phyloP scores from a whole-genome alignment of 2,329 filamentous ascomycete genomes.

The Colletotrichum zoysiae region DNA sequence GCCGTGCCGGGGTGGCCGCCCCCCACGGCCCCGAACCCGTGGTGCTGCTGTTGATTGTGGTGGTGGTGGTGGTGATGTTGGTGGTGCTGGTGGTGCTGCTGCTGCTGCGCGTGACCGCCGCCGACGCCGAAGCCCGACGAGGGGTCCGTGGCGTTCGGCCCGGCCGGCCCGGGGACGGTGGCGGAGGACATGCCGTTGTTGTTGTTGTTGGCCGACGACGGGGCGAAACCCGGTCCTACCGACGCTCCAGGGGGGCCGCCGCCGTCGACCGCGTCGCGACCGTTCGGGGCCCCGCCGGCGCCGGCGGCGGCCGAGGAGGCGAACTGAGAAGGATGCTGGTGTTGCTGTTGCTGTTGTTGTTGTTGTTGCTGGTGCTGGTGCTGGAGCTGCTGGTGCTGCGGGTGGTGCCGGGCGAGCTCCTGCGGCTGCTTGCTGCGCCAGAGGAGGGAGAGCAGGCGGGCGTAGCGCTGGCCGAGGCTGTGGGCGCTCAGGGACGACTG shows the following conservation, averaged over 20 bases:
- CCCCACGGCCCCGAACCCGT: constrained; percentile 48
- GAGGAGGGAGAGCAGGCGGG: constrained; percentile 69
- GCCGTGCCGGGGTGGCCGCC: constrained; percentile 48
- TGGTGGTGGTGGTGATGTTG: not conserved
- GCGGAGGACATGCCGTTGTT: not conserved
- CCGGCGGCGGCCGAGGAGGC: not conserved
- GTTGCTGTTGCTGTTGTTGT: not conserved
- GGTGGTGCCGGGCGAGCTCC: constrained; percentile 43
- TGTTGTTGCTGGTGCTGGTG: not conserved
- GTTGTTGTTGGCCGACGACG: not conserved
- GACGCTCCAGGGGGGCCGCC: too few species aligned
- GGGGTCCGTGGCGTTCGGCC: not conserved
- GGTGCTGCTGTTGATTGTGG: not conserved
- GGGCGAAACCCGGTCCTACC: not conserved
- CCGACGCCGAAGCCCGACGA: not conserved
- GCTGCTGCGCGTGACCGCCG: not conserved
- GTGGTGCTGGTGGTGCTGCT: too few species aligned
- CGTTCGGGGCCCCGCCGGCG: not conserved
- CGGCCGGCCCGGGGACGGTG: not conserved
- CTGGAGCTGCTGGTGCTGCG: not conserved
- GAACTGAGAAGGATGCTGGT: not conserved
- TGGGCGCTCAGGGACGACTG: constrained; percentile 69
- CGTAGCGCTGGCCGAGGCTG: constrained; percentile 72
- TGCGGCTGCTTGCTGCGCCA: constrained; percentile 60
- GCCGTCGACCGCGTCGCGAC: not conserved